A percentile compares a stretch with the other conserved stretches of the same genome.
phyloP scores from a whole-genome alignment of 345 rosid species.

The Erucastrum elatum region DNA sequence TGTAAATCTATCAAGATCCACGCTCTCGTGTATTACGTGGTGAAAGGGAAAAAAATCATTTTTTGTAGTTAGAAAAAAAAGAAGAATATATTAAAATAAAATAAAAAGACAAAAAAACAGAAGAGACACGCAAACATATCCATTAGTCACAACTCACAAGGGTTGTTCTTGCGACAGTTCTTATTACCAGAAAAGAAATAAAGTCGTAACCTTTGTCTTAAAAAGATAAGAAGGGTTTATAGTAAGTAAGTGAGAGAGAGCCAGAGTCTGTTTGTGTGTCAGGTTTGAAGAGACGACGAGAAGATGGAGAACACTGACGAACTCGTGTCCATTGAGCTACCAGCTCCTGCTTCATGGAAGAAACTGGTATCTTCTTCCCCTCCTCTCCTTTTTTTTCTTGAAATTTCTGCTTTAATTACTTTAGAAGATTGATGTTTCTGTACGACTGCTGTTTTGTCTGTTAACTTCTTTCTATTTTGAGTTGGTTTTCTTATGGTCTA shows the following conservation, averaged over 20 bases:
- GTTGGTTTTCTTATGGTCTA: not conserved
- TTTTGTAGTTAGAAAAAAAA: not conserved
- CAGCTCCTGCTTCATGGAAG: conserved; percentile 86
- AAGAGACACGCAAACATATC: conserved; percentile 39
- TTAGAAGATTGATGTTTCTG: not conserved
- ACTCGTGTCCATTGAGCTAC: conserved; percentile 66
- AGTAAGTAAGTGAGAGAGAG: not conserved
- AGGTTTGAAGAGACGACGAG: conserved; percentile 4
- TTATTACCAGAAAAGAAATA: conserved; percentile 29
- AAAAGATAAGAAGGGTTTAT: conserved; percentile 6
- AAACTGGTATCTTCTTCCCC: conserved; percentile 53
- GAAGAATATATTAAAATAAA: not conserved
- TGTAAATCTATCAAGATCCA: conserved; percentile 18
- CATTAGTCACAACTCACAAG: conserved; percentile 30
- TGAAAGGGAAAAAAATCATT: conserved; percentile 1
- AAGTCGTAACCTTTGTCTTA: not conserved
- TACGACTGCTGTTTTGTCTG: not conserved
- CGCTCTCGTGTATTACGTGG: conserved; percentile 38
- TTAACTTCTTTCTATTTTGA: not conserved
- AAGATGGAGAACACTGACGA: conserved; percentile 57
- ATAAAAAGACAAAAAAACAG: too few species aligned
- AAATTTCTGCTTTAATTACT: not conserved
- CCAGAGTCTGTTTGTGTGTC: conserved; percentile 12
- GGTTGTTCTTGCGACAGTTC: conserved; percentile 23
- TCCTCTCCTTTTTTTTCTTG: not conserved